Evolutionary conservation across 2,329 filamentous ascomycete species (phyloP), one percentile per base, ranked within the genome.

Genomic region (Ophiostoma sp.): DNA sequence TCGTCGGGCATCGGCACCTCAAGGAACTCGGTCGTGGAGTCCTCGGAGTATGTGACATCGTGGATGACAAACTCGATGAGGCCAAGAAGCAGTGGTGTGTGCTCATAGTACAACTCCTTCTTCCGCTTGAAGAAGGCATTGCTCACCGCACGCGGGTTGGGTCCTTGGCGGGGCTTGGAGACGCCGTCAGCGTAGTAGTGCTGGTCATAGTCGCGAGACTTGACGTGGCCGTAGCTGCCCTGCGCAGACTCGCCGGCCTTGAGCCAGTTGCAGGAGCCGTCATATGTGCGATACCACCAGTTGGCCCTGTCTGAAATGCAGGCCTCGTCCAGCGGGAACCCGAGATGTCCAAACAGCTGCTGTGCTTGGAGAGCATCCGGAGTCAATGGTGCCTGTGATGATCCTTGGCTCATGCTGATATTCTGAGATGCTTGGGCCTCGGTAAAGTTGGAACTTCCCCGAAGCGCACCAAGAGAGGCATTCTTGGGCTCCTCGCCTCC

Each of bases 231-330:
- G 33, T 67, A 69, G 52, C 67, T 54, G 67, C 72, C 72, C 54
- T 71, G 60, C 1, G 27, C 64, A 7, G 69, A 66, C 65, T 73
- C 72, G 44, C 48, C 69, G 39, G 62, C 52, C 69, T 73, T 73
- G 67, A 73, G 67, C 72, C 72, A 73, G 68, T 73, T 73, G 69
- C 72, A 73, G 15, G 72, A 69, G 20, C 72, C 72, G 48, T 73
- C 72, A 57, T 71, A 71, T 4, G 69, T 73, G 52, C 72, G 72
- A 57, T 73, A 73, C 72, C 72, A 73, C 72, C 72, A 69, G 67
- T 60, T 60, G 48, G 62, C 62, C 64, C 67, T 69, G 67, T 71
- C 67, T 11, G 48, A n/a, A 36, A 64, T 64, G 67, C 70, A 71
- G 3, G 36, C 35, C 36, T 54, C 48, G 52, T 71, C 70, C 48